phyloP scores from a whole-genome alignment of 257 asterid species.

The Primulina eburnea region DNA sequence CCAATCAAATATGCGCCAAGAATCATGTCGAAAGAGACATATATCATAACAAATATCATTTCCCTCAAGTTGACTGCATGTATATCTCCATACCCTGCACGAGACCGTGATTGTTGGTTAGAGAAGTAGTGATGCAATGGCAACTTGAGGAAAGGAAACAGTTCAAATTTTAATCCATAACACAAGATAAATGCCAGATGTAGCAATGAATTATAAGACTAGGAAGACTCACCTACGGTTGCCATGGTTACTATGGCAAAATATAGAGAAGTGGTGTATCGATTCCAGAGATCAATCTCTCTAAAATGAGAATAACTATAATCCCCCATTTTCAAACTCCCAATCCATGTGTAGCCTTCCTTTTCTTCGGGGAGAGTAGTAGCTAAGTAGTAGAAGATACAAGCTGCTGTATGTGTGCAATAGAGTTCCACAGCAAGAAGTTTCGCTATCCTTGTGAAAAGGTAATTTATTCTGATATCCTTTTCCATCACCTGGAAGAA shows the following conservation, averaged over 20 bases:
- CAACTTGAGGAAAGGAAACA: background rate
- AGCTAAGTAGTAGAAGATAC: constrained; percentile 88
- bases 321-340: constrained; percentile 85
- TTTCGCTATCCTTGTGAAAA: constrained; percentile 73
- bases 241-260: constrained; percentile 97
- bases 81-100: constrained; percentile 92
- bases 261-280: constrained; percentile 78
- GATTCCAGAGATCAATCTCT: constrained; percentile 76
- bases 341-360: constrained; percentile 97
- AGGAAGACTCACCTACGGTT: constrained; percentile 78
- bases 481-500: constrained; percentile 76
- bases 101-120: background rate
- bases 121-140: background rate
- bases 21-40: constrained; percentile 87
- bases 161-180: background rate
- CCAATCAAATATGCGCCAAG: constrained; percentile 94
- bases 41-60: constrained; percentile 89
- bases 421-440: constrained; percentile 78
- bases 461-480: constrained; percentile 85
- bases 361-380: constrained; percentile 70
- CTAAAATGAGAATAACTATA: constrained; percentile 65
- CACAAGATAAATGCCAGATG: background rate
- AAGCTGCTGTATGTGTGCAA: constrained; percentile 97
- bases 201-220: constrained; percentile 3
- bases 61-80: constrained; percentile 93